Evolutionary conservation across 1,284 basidiomycete genomes (phyloP).

Genomic region (Agroathelia rolfsii): DNA sequence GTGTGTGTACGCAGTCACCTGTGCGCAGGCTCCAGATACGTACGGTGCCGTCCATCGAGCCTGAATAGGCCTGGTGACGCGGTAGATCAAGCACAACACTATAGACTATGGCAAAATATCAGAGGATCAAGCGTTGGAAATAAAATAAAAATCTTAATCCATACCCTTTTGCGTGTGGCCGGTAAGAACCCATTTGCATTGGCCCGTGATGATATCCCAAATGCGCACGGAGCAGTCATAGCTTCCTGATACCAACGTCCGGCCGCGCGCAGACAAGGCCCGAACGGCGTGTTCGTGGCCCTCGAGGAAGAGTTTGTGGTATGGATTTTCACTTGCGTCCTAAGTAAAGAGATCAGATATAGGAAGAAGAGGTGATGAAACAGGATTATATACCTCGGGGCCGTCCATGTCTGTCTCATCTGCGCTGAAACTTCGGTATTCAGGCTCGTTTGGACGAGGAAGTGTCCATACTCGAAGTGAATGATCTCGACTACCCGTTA

Average conservation of each 20-base stretch:
- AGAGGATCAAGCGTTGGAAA: slow-evolving; percentile 7
- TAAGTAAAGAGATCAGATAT: slow-evolving; percentile 26
- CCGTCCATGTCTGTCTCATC: slow-evolving; percentile 63
- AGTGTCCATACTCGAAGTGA: slow-evolving; percentile 86
- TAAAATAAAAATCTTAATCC: slow-evolving; percentile 10
- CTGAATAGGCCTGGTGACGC: slow-evolving; percentile 84
- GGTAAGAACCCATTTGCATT: slow-evolving; percentile 68
- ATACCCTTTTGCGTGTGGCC: slow-evolving; percentile 89
- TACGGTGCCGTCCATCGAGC: slow-evolving; percentile 94
- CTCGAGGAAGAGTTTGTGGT: slow-evolving; percentile 74
- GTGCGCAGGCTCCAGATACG: slow-evolving; percentile 83
- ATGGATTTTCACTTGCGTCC: slow-evolving; percentile 82
- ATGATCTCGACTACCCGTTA: slow-evolving; percentile 89
- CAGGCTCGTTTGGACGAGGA: slow-evolving; percentile 68
- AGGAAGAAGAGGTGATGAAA: slow-evolving; percentile 2
- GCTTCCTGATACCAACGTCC: slow-evolving; percentile 87
- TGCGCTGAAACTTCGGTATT: slow-evolving; percentile 61
- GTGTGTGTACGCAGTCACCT: slow-evolving; percentile 69
- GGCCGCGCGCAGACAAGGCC: slow-evolving; percentile 82
- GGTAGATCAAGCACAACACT: slow-evolving; percentile 80
- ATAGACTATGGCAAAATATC: slow-evolving; percentile 50
- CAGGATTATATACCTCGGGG: slow-evolving; percentile 43
- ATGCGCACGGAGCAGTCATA: slow-evolving; percentile 91
- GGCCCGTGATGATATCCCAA: slow-evolving; percentile 89
- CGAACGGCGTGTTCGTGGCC: slow-evolving; percentile 89